Evolutionary conservation across 345 rosid genomes (phyloP), one percentile per base, ranked within the genome.

Genomic region (Kandelia obovata): DNA sequence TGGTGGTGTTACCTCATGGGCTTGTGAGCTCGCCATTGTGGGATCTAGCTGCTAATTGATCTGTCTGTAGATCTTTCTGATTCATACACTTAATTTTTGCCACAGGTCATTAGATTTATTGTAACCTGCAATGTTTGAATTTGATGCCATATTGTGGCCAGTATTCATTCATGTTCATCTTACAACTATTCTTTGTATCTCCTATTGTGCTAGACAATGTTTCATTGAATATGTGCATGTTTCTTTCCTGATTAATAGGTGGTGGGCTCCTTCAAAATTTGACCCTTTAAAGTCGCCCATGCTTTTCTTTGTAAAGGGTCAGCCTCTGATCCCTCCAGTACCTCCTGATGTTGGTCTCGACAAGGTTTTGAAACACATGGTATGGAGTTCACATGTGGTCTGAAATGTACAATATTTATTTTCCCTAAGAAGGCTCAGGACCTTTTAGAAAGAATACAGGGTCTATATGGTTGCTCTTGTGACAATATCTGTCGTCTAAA

Each of bases 191-290:
- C 25, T 52, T 37, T 19, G 62, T 43, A 7, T 69, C 53, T 34
- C 31, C 15, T 51, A 8, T n/a, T 0, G 0, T 26, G 60, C n/a
- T 0, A 31, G 27, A n/a, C 27, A 35, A 39, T 39, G 69, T 78
- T 66, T 21, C 47, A 19, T 49, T 55, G 11, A 65, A 62, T 19
- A 7, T 62, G 68, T 49, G 13, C 59, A 60, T 43, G 71, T 58
- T n/a, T 7, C 71, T 56, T 68, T 66, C 55, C 58, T 72, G 67
- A 15, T 30, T 53, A 20, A 61, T 76, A 95, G 97, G 96, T 95
- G 97, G 99, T 85, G 92, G 93, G 96, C 96, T 55, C 96, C 97
- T 58, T 83, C 96, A 52, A 95, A 95, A 77, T 95, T 95, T 75
- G 92, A 88, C 62, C 96, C 97, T 19, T 61, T 84, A 23, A 90